Conservation (phyloP, 306 rosid species). For the Castanea sativa region DNA sequence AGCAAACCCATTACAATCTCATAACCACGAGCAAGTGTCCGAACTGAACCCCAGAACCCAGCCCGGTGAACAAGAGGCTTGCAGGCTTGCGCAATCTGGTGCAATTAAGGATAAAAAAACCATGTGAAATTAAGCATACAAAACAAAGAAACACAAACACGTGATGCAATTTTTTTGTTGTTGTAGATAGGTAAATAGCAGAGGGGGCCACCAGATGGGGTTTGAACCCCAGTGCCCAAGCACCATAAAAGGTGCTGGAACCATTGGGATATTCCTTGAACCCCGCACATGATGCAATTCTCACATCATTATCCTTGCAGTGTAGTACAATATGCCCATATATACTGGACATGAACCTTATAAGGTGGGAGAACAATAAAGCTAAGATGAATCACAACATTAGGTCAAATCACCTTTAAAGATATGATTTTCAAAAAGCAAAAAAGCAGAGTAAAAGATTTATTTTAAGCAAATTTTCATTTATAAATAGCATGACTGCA, state of each 20-base stretch:
- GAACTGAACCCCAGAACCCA: conserved; percentile 88
- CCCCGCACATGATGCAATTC: neutral
- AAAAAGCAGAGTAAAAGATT: neutral
- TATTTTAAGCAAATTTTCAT: neutral
- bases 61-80: conserved; percentile 62
- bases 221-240: too few species aligned
- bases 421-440: neutral
- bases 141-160: neutral
- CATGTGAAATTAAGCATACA: neutral
- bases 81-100: conserved; percentile 85
- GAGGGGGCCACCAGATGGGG: too few species aligned
- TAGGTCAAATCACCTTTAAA: neutral
- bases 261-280: too few species aligned
- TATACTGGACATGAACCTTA: too few species aligned
- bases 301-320: neutral
- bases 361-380: too few species aligned
- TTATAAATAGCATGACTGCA: neutral
- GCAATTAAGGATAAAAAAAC: conserved; percentile 1
- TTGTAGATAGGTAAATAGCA: too few species aligned
- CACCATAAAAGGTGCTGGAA: too few species aligned
- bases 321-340: neutral
- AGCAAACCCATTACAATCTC: conserved; percentile 88
- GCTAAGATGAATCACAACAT: neutral
- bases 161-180: neutral
- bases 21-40: conserved; percentile 88